Conservation (phyloP, 129 eudicot genomes). For the Gnaphalium uliginosum region DNA sequence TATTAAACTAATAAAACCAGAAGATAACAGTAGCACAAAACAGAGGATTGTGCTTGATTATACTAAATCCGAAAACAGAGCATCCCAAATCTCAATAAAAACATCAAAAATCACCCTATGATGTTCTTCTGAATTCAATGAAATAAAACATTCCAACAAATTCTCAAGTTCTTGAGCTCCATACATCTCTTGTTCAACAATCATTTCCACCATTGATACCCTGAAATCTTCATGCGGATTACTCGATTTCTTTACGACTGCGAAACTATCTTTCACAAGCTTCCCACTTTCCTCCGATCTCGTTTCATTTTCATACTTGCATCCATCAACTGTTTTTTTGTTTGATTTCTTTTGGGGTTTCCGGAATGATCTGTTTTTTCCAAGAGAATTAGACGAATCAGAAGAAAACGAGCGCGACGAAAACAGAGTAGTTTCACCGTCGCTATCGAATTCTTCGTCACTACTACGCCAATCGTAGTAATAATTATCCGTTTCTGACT, state of each 20-base stretch:
- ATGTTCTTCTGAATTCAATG: slow-evolving; percentile 60
- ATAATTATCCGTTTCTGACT: slow-evolving; percentile 36
- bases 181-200: slow-evolving; percentile 69
- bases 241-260: slow-evolving; percentile 72
- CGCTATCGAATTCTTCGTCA: slow-evolving; percentile 37
- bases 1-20: background rate
- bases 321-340: background rate
- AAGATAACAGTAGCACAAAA: slow-evolving; percentile 22
- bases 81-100: slow-evolving; percentile 73
- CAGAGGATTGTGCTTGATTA: slow-evolving; percentile 28
- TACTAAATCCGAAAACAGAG: slow-evolving; percentile 49
- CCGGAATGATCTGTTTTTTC: slow-evolving; percentile 17
- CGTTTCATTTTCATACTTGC: slow-evolving; percentile 21
- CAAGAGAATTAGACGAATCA: slow-evolving; percentile 47
- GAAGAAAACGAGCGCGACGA: slow-evolving; percentile 64
- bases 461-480: slow-evolving; percentile 52
- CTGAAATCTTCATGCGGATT: slow-evolving; percentile 85
- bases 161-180: slow-evolving; percentile 62
- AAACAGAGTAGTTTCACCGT: slow-evolving; percentile 57
- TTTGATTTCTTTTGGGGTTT: background rate
- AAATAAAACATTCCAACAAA: slow-evolving; percentile 61
- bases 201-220: slow-evolving; percentile 94
- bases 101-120: slow-evolving; percentile 62
- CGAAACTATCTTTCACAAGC: slow-evolving; percentile 56
- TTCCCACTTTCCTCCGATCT: slow-evolving; percentile 35